phyloP scores from a whole-genome alignment of 177 flowering plant species.

The Vitis hybrid region DNA sequence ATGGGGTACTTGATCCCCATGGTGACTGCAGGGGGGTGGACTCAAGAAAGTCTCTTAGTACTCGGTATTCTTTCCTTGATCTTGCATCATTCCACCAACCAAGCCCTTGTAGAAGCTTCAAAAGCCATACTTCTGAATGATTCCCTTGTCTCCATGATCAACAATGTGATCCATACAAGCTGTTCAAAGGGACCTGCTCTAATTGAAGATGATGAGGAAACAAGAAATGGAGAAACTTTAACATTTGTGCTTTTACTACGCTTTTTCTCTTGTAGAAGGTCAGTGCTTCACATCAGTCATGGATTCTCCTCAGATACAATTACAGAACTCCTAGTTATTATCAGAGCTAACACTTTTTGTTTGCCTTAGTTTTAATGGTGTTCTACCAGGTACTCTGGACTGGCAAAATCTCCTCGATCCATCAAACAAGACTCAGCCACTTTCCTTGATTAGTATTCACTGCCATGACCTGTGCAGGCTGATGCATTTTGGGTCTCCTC shows the following conservation, averaged over 20 bases:
- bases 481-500: conserved; percentile 77
- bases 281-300: conserved; percentile 40
- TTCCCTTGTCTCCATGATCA: conserved; percentile 42
- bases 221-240: conserved; percentile 51
- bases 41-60: conserved; percentile 43
- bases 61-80: conserved; percentile 62
- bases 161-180: conserved; percentile 38
- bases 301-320: conserved; percentile 1
- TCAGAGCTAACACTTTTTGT: conserved; percentile 21
- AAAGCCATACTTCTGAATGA: conserved; percentile 55
- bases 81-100: conserved; percentile 62
- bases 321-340: neutral
- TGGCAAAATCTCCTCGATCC: conserved; percentile 50
- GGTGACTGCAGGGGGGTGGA: conserved; percentile 34
- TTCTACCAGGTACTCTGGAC: conserved; percentile 51
- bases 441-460: conserved; percentile 40
- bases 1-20: conserved; percentile 38
- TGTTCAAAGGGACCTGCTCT: conserved; percentile 67
- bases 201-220: conserved; percentile 53
- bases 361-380: conserved; percentile 43
- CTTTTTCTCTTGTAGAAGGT: conserved; percentile 76
- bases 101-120: conserved; percentile 62
- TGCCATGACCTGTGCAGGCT: conserved; percentile 80
- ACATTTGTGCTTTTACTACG: conserved; percentile 51
- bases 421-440: conserved; percentile 23